Evolutionary conservation across 768 basidiomycete species (phyloP), one percentile per base, ranked within the genome.

Genomic region (Boletus insuetus): DNA sequence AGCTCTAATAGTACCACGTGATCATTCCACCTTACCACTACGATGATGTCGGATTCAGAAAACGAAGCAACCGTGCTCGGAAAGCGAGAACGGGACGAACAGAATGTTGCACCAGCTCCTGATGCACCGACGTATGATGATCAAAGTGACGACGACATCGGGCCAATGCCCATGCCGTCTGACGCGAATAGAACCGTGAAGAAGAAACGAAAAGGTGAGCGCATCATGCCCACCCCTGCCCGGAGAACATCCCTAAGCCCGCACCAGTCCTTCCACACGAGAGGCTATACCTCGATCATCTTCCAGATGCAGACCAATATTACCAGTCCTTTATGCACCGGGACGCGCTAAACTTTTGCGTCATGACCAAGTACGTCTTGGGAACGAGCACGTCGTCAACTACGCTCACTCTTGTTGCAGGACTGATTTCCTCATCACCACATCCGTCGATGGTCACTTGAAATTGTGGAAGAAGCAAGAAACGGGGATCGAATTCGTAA

Each of bases 401-500:
- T 3, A 20, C 6, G 38, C 59, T 68, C 31, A 72, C 14, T 5
- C n/a, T 41, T 26, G 3, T 32, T 12, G 4, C 62, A 97, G 96
- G 70, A 96, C 94, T 13, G 86, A 94, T 54, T 99, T 98, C 66
- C 67, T 98, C 41, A 80, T 99, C 46, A 99, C 97, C 8, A 94
- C 96, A 1, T 98, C 96, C 3, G 73, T 94, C 11, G 97, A 98
- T 67, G 97, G 97, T 3, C 89, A 94, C 71, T 72, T 98, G 59
- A 99, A 99, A 70, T 73, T 99, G n/a, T 99, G 97, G 97, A 98
- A 97, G 78, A 99, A 99, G 73, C 94, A 97, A 74, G 90, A 94
- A 20, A 70, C 78, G 7, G 96, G 95, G 5, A 94, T 99, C 65
- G 97, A 98, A 74, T 98, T 98, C 64, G 96, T 98, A 55, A 99